Conservation (phyloP, 2,329 filamentous ascomycete species). For the Aspergillus floridensis region DNA sequence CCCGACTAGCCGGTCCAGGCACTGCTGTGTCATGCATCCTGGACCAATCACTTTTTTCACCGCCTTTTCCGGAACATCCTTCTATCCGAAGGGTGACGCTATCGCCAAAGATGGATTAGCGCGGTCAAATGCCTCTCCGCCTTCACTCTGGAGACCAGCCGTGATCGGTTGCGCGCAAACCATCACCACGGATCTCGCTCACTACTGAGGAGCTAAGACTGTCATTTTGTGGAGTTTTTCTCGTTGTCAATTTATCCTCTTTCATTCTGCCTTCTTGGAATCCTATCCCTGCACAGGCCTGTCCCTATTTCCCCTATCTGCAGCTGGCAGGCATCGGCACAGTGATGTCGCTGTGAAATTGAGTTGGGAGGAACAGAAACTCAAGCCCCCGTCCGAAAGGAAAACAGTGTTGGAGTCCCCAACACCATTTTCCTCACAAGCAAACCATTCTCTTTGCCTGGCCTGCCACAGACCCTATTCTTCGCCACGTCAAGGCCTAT, state of each 20-base stretch:
- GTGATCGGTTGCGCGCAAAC: constrained; percentile 42
- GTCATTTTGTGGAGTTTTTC: neutral
- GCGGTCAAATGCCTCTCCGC: constrained; percentile 32
- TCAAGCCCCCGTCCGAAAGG: constrained; percentile 23
- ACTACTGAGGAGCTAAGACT: constrained; percentile 17
- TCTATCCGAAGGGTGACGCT: constrained; percentile 20
- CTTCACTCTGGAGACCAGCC: constrained; percentile 33
- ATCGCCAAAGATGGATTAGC: constrained; percentile 26
- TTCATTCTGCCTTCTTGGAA: constrained; percentile 1
- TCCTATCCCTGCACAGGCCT: neutral
- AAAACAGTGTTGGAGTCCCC: constrained; percentile 17
- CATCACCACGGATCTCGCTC: constrained; percentile 23
- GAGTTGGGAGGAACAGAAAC: constrained; percentile 21
- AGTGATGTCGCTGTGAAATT: constrained; percentile 32
- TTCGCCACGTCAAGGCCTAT: neutral
- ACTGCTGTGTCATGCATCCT: constrained; percentile 9
- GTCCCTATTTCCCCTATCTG: constrained; percentile 7
- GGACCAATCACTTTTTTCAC: constrained; percentile 8
- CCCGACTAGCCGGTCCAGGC: neutral
- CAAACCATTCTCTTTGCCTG: constrained; percentile 3
- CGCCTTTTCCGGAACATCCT: constrained; percentile 24
- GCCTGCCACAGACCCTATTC: neutral
- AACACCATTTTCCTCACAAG: constrained; percentile 9
- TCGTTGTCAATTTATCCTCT: constrained; percentile 1
- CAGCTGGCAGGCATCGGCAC: constrained; percentile 14